Evolutionary conservation across 257 asterid species (phyloP).

Genomic region (Solanum microdontum): DNA sequence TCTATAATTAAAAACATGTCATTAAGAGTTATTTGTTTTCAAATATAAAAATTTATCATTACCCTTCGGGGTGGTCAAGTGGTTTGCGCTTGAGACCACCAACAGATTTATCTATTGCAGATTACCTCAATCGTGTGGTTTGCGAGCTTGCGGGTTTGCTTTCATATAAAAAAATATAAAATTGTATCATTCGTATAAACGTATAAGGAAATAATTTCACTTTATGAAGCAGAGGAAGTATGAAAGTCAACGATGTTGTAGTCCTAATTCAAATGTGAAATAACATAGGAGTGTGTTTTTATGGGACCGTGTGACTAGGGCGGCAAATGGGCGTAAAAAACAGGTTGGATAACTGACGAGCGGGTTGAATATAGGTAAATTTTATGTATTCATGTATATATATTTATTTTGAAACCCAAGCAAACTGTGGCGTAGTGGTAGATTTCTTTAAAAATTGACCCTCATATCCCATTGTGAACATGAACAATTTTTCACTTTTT

Average conservation of each 20-base stretch:
- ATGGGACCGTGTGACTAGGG: neutral
- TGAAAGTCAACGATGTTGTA: neutral
- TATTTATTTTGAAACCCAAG: neutral
- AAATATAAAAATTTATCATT: neutral
- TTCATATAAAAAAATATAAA: too few relatives aligned
- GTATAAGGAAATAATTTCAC: too few relatives aligned
- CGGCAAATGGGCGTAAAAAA: neutral
- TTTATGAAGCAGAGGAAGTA: neutral
- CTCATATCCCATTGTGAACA: neutral
- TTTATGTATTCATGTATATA: too few relatives aligned
- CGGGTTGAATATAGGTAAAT: neutral
- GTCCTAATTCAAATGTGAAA: neutral
- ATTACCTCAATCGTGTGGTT: too few relatives aligned
- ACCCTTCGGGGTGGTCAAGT: too few relatives aligned
- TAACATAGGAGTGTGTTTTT: neutral
- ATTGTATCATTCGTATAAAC: too few relatives aligned
- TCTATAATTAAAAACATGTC: neutral
- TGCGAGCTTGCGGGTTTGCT: too few relatives aligned
- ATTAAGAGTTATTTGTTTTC: neutral
- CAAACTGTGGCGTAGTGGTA: neutral
- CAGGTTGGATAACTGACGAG: neutral
- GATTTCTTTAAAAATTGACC: neutral
- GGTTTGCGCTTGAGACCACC: too few relatives aligned
- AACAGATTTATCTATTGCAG: too few relatives aligned
- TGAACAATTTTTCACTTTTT: neutral